phyloP scores from a whole-genome alignment of 352 stramenopile genomes.

The Pythium dissimile region DNA sequence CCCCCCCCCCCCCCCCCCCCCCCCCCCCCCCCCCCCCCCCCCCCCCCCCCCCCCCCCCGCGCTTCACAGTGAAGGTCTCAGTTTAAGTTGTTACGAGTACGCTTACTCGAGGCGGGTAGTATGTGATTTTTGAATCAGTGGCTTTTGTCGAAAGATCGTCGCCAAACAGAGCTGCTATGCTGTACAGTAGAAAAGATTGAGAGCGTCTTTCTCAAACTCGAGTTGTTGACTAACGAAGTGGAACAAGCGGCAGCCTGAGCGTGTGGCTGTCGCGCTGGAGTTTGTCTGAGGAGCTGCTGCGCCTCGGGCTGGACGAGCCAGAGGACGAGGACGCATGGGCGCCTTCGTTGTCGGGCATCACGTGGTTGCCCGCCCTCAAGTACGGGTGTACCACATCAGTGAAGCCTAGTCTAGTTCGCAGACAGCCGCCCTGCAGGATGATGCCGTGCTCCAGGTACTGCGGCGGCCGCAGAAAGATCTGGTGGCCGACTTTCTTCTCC shows the following conservation, averaged over 20 bases:
- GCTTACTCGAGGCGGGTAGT: too few relatives aligned
- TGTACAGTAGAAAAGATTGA: too few relatives aligned
- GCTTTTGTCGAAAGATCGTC: too few relatives aligned
- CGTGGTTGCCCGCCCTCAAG: slow-evolving; percentile 14
- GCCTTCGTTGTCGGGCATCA: slow-evolving; percentile 13
- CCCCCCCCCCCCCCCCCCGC: too few relatives aligned
- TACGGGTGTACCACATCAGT: slow-evolving; percentile 23
- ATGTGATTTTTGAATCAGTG: too few relatives aligned
- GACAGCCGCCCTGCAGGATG: slow-evolving; percentile 19
- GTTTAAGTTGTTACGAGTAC: too few relatives aligned
- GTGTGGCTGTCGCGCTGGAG: slow-evolving; percentile 13
- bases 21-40: too few relatives aligned
- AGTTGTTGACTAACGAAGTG: slow-evolving; percentile 9
- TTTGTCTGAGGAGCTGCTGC: slow-evolving; percentile 17
- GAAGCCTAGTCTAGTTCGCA: slow-evolving; percentile 27
- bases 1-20: too few relatives aligned
- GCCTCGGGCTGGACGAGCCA: slow-evolving; percentile 9
- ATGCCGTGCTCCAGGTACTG: slow-evolving; percentile 29
- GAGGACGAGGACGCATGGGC: slow-evolving; percentile 14
- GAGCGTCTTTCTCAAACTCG: background rate
- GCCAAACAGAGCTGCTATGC: too few relatives aligned
- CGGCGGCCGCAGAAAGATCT: slow-evolving; percentile 23
- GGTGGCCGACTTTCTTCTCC: slow-evolving; percentile 25
- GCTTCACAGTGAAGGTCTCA: too few relatives aligned
- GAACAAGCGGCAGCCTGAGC: slow-evolving; percentile 17